These are phyloP conservation scores for Theileria sp. DNA, from an alignment of 169 alveolate species.

Conservation along the genomic window DNA sequence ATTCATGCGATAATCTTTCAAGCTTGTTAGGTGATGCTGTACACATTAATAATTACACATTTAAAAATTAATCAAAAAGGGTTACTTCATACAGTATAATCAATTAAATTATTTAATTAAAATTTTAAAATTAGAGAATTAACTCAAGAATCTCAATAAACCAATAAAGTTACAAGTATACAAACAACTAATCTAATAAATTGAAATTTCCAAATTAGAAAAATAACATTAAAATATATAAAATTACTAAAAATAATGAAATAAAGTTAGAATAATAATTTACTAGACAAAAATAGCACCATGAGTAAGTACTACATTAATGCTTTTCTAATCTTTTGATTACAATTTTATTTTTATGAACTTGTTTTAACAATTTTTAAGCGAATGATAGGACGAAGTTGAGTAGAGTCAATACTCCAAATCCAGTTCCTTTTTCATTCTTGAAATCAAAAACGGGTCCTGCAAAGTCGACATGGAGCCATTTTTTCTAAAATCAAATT, in stretches of 20 bases:
- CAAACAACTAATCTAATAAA: not conserved
- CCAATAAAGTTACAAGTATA: no score
- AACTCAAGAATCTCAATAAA: no score
- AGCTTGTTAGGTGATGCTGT: constrained; percentile 12
- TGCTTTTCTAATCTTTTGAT: not conserved
- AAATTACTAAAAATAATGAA: no score
- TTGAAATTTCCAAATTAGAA: not conserved
- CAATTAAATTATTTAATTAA: not conserved
- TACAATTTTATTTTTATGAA: not conserved
- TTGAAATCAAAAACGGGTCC: constrained; percentile 85
- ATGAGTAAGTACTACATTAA: not conserved
- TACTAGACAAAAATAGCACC: not conserved
- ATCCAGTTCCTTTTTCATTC: constrained; percentile 79
- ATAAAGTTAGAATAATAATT: no score
- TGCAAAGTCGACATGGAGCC: constrained; percentile 96
- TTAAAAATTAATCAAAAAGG: not conserved
- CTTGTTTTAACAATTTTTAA: not conserved
- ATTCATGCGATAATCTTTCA: constrained; percentile 45
- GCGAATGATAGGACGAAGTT: constrained; percentile 14
- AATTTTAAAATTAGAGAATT: not conserved
- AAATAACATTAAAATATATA: not conserved
- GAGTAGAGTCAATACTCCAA: constrained; percentile 77
- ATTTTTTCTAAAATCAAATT: constrained; percentile 68
- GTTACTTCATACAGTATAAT: no score
- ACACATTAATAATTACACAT: not conserved